Evolutionary conservation across 1,284 basidiomycete species (phyloP).

Genomic region (Ustilago cynodontis): DNA sequence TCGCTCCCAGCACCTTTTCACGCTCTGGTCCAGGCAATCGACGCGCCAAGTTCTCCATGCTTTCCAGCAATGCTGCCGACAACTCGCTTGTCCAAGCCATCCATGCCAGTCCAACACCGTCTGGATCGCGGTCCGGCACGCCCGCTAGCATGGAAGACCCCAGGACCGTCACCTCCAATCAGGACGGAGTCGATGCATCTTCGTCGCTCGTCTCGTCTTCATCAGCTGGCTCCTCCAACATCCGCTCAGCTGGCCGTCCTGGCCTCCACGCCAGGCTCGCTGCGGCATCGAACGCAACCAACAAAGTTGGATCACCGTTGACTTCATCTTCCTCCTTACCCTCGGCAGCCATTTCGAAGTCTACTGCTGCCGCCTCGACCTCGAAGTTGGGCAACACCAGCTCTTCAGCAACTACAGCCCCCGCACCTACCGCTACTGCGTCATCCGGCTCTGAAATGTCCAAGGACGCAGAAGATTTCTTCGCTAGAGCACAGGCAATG

Average conservation of each 20-base stretch:
- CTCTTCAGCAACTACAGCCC: neutral
- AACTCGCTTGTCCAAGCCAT: conserved; percentile 28
- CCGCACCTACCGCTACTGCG: conserved; percentile 6
- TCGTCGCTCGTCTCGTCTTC: conserved; percentile 16
- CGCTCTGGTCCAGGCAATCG: conserved; percentile 52
- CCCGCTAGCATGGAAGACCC: conserved; percentile 44
- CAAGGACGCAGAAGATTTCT: conserved; percentile 63
- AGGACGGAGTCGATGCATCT: conserved; percentile 10
- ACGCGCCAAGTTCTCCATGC: conserved; percentile 46
- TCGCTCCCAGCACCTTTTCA: conserved; percentile 52
- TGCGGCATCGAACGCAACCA: conserved; percentile 4
- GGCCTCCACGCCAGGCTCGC: conserved; percentile 22
- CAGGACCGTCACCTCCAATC: conserved; percentile 6
- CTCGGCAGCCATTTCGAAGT: neutral
- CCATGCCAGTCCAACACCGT: conserved; percentile 44
- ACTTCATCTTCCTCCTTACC: conserved; percentile 5
- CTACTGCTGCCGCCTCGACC: conserved; percentile 1
- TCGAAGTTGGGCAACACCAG: conserved; percentile 1
- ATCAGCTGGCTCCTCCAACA: conserved; percentile 7
- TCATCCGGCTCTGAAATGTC: conserved; percentile 16
- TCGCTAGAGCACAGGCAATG: conserved; percentile 66
- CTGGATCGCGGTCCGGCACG: conserved; percentile 42
- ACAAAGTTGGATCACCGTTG: conserved; percentile 14
- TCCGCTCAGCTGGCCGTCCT: conserved; percentile 10
- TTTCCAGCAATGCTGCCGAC: conserved; percentile 32